These are phyloP conservation scores for Kernera saxatilis DNA, from an alignment of 345 rosid species.

Conservation along the genomic window DNA sequence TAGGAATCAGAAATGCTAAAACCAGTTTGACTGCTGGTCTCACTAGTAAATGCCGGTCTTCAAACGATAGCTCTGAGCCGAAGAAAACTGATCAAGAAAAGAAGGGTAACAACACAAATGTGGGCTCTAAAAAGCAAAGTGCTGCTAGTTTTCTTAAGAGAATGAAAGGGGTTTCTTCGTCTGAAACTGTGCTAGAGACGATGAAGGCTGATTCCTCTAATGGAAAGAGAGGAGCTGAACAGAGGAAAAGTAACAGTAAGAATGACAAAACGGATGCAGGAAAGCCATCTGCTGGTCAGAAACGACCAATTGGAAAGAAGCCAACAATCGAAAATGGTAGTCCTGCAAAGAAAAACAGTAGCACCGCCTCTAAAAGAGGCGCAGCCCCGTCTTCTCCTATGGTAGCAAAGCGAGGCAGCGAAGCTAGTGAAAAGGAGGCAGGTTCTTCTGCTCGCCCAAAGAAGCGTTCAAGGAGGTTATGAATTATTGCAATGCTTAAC, in stretches of 20 bases:
- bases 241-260: conserved; percentile 26
- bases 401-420: conserved; percentile 28
- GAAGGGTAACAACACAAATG: conserved; percentile 20
- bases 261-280: conserved; percentile 13
- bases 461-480: conserved; percentile 43
- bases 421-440: conserved; percentile 30
- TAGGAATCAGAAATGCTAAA: conserved; percentile 22
- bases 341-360: conserved; percentile 19
- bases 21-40: conserved; percentile 10
- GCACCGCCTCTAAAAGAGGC: conserved; percentile 21
- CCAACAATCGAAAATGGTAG: conserved; percentile 21
- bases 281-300: conserved; percentile 20
- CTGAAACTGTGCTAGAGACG: conserved; percentile 26
- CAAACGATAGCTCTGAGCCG: conserved; percentile 25
- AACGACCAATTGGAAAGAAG: conserved; percentile 22
- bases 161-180: conserved; percentile 36
- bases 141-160: conserved; percentile 49
- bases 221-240: conserved; percentile 33
- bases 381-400: conserved; percentile 6
- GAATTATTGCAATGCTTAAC: neutral
- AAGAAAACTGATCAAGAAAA: conserved; percentile 29
- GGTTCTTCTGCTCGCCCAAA: conserved; percentile 31
- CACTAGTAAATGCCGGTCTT: conserved; percentile 28
- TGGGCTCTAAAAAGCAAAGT: conserved; percentile 37
- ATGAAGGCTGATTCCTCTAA: conserved; percentile 28